A percentile compares a stretch with the other conserved stretches of the same genome.
Conservation (phyloP, 768 basidiomycete genomes). For the Tylopilus intermedius region DNA sequence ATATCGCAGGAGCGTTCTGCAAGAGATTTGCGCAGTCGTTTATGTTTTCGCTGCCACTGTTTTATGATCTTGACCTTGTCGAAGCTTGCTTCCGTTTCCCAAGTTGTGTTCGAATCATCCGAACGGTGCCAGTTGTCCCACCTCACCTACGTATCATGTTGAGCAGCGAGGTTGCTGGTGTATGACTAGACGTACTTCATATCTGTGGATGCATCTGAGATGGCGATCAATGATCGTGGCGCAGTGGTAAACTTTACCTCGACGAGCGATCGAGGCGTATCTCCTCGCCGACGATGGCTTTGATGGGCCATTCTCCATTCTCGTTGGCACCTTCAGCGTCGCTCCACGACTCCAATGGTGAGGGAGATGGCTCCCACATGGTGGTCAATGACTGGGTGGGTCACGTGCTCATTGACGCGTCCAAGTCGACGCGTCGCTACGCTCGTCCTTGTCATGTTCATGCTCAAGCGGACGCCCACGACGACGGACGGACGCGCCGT, state of each 20-base stretch:
- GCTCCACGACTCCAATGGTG: slow-evolving; percentile 30
- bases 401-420: slow-evolving; percentile 24
- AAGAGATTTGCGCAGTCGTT: slow-evolving; percentile 23
- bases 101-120: slow-evolving; percentile 54
- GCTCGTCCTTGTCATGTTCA: slow-evolving; percentile 26
- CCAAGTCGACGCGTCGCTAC: slow-evolving; percentile 6
- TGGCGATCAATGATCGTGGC: not conserved
- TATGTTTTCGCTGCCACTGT: slow-evolving; percentile 35
- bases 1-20: slow-evolving; percentile 36
- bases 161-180: not conserved
- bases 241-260: slow-evolving; percentile 14
- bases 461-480: slow-evolving; percentile 68
- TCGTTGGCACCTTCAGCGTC: slow-evolving; percentile 30
- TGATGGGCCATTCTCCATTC: slow-evolving; percentile 28
- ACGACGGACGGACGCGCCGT: slow-evolving; percentile 65
- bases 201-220: slow-evolving; percentile 20
- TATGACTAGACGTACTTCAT: slow-evolving; percentile 24
- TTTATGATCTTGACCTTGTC: slow-evolving; percentile 18
- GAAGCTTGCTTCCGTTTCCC: slow-evolving; percentile 33
- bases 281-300: slow-evolving; percentile 29
- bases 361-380: slow-evolving; percentile 28
- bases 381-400: not conserved
- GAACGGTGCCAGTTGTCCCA: slow-evolving; percentile 50
- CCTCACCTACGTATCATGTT: slow-evolving; percentile 35
- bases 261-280: slow-evolving; percentile 27